Evolutionary conservation across 306 rosid genomes (phyloP), one percentile per base, ranked within the genome.

Genomic region (Prunus campanulata): DNA sequence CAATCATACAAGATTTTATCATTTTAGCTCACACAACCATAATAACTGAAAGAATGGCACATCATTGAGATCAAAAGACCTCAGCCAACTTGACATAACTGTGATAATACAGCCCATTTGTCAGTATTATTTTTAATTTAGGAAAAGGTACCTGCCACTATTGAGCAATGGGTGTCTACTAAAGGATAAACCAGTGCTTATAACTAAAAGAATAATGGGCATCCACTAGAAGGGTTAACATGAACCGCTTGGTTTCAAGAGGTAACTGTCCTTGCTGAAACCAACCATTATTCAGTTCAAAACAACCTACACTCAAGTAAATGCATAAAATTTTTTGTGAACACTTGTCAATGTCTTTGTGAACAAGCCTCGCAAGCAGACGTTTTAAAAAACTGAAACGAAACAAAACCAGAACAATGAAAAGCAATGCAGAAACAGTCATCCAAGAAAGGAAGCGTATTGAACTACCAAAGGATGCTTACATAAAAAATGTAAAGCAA

Each of bases 1-100:
- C 30, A 81, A 83, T 79, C 54, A 47, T 39, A 55, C 47, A 59
- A 56, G 75, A 77, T 63, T 68, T 50, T 15, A 22, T 73, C 49
- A 67, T 67, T 66, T 52, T 11, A 57, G 76, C 50, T 52, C 32
- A 42, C 25, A 44, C 27, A 76, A 70, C 67, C 46, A 61, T 12
- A 69, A 71, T 59, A 62, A 76, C 78, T 79, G 7, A 60, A 48
- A 30, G 42, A 24, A 5, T 2, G 11, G 20, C 19, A 7, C 5
- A 52, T 11, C 42, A 30, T 11, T 30, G 48, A 13, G 27, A 51
- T 51, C 10, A 29, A 62, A 27, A 18, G 44, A 62, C 16, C 67
- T 8, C 67, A 30, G 67, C 44, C 29, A 69, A 70, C 29, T 52
- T 20, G 74, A 70, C 25, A 49, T 49, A 66, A 16, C 16, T 2